A percentile compares a stretch with the other conserved stretches of the same genome.
Conservation (phyloP, 202 grass and related monocot genomes). For the Musa balbisiana region DNA sequence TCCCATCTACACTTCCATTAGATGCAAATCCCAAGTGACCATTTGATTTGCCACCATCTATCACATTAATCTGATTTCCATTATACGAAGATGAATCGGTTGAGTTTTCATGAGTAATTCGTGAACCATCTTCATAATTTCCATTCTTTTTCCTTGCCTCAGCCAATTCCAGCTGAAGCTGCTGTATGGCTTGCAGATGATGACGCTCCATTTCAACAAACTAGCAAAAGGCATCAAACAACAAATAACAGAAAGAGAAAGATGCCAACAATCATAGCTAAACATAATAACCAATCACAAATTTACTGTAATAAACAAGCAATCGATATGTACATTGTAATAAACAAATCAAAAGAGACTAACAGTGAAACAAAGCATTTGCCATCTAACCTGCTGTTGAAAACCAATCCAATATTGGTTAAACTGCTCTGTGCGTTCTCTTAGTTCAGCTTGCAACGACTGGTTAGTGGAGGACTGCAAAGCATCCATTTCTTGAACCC, state of each 20-base stretch:
- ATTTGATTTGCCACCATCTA: slow-evolving; percentile 46
- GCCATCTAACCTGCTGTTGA: slow-evolving; percentile 59
- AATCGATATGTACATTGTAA: not conserved
- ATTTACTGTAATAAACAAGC: not conserved
- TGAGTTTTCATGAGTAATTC: slow-evolving; percentile 52
- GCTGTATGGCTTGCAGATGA: slow-evolving; percentile 67
- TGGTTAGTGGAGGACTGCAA: slow-evolving; percentile 65
- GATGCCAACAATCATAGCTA: not conserved
- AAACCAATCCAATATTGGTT: slow-evolving; percentile 79
- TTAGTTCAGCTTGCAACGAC: slow-evolving; percentile 69
- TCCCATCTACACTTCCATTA: slow-evolving; percentile 50
- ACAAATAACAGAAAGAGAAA: slow-evolving; percentile 3
- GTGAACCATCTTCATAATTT: slow-evolving; percentile 54
- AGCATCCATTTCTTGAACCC: slow-evolving; percentile 90
- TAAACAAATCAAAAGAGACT: slow-evolving; percentile 5
- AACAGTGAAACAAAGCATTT: not conserved
- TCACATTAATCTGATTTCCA: slow-evolving; percentile 46
- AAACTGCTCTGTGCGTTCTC: slow-evolving; percentile 89
- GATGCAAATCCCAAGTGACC: slow-evolving; percentile 30
- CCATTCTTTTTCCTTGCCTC: slow-evolving; percentile 50
- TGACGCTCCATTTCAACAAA: slow-evolving; percentile 80
- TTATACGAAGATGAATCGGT: slow-evolving; percentile 47
- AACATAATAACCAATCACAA: not conserved
- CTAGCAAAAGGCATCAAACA: slow-evolving; percentile 23
- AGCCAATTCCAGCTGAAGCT: slow-evolving; percentile 70